These are phyloP conservation scores for Nicotiana tomentosiformis DNA, from an alignment of 257 asterid species.

Conservation along the genomic window DNA sequence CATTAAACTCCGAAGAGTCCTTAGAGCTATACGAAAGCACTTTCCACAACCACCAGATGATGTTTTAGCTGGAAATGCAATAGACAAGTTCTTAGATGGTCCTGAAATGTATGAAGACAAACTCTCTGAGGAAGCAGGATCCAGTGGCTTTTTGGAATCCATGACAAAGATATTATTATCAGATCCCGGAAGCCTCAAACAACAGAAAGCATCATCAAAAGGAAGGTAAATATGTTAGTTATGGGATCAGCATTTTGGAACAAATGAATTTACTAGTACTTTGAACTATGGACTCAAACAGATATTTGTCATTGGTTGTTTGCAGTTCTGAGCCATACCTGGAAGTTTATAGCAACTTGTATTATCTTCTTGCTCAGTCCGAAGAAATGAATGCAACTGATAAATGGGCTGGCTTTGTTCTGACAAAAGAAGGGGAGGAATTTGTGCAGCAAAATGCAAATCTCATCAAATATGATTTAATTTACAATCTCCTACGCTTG, in stretches of 20 bases:
- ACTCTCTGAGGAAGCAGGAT: slow-evolving; percentile 80
- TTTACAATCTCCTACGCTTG: slow-evolving; percentile 81
- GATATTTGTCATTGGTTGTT: slow-evolving; percentile 17
- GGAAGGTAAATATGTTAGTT: slow-evolving; percentile 44
- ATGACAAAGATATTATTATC: slow-evolving; percentile 52
- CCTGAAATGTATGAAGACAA: slow-evolving; percentile 84
- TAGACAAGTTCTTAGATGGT: slow-evolving; percentile 84
- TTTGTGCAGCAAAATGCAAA: slow-evolving; percentile 78
- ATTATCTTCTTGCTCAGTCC: slow-evolving; percentile 81
- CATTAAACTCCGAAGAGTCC: slow-evolving; percentile 76
- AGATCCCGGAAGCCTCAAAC: slow-evolving; percentile 47
- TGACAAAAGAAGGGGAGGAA: slow-evolving; percentile 93
- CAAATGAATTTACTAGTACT: background rate
- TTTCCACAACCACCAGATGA: slow-evolving; percentile 88
- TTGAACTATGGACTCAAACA: slow-evolving; percentile 9
- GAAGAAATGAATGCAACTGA: slow-evolving; percentile 95
- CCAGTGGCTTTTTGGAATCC: slow-evolving; percentile 66
- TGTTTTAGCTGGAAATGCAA: slow-evolving; percentile 75
- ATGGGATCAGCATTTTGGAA: background rate
- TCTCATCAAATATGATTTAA: slow-evolving; percentile 88
- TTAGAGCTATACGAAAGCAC: slow-evolving; percentile 91
- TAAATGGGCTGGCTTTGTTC: slow-evolving; percentile 98
- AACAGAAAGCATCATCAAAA: slow-evolving; percentile 38
- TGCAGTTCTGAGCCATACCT: slow-evolving; percentile 82
- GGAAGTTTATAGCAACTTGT: slow-evolving; percentile 84